Evolutionary conservation across 345 rosid genomes (phyloP), one percentile per base, ranked within the genome.

Genomic region (Hypericum perforatum): DNA sequence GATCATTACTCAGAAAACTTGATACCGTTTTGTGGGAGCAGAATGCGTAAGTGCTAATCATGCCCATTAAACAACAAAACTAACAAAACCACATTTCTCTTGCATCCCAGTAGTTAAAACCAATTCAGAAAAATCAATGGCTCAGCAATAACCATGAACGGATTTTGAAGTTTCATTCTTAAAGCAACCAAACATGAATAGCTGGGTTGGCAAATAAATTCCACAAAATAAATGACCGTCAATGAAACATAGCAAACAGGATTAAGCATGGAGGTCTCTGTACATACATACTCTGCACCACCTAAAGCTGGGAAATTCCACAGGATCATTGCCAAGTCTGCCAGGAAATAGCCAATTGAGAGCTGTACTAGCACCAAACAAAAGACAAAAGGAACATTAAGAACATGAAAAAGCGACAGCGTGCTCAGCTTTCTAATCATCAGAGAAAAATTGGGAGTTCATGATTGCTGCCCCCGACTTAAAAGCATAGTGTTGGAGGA

Each of bases 261-360:
- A 56, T 43, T 49, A 16, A 51, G 32, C 52, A 46, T 36, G 22
- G 3, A 10, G 29, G n/a, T 12, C 43, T 16, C 12, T 41, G 32
- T 58, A 75, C 88, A 82, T 78, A 88, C 94, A 61, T 84, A 84
- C 70, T 82, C 94, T 68, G 73, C 37, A 55, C 94, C 88, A 61
- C 96, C 94, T 54, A 88, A 74, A 65, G 70, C 75, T 37, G 94
- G 96, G 63, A 64, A 84, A 68, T 75, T 51, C 86, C 86, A 88
- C 15, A 84, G 43, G 58, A 88, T 80, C 94, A 88, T 84, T 22
- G 76, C 75, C 59, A 82, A 61, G 71, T 88, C 96, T 8, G 88
- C 52, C 63, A 88, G 56, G 72, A 88, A 88, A 73, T 88, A 88
- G 48, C 94, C 94, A 57, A 80, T 52, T 14, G 96, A 88, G 68